Base-by-base conservation (phyloP, 371 early-diverging fungal genomes). In the Mucor plumbeus region DNA sequence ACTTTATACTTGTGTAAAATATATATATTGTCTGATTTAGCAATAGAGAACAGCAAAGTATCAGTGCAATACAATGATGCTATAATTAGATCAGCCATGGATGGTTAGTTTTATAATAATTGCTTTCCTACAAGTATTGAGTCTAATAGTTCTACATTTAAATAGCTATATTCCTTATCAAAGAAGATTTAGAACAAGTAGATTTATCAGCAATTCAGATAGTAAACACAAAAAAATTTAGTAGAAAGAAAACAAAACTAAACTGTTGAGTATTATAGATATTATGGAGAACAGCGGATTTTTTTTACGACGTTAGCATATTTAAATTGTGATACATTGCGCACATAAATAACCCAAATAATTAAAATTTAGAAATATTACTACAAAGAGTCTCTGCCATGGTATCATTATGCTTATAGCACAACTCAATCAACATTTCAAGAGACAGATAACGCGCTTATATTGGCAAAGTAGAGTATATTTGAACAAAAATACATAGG, bases 251-350 rank as follows among this genome's bases (percentile, higher is more conserved):
- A 1, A 21, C 7, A 40, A 38, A 53, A 9, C 6, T 17, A 15
- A 35, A 31, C 35, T 56, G 26, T 26, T 26, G 26, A 26, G 11
- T 38, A 14, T 53, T 19, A 44, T 10, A 69, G 65, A 13, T 70
- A 8, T 35, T 66, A 44, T 71, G 71, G 71, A 66, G 39, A 53
- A 59, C 62, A 15, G 67, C 60, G 0, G 71, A 71, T 55, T 41
- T 34, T 34, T 59, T 71, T 35, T 63, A 59, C 14, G 15, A 55
- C 8, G 71, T 66, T 50, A 26, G 21, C 35, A 19, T 3, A 54
- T 14, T 33, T 26, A 54, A 54, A 2, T 34, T 4, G 0, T 6
- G 0, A 19, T 9, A 19, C 7, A 9, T 3, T n/a, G 21, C 2
- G 47, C 2, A 4, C 38, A 38, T 47, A 17, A 7, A 15, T 48